phyloP scores from a whole-genome alignment of 176 grass and related monocot genomes.

The Musa acuminata region DNA sequence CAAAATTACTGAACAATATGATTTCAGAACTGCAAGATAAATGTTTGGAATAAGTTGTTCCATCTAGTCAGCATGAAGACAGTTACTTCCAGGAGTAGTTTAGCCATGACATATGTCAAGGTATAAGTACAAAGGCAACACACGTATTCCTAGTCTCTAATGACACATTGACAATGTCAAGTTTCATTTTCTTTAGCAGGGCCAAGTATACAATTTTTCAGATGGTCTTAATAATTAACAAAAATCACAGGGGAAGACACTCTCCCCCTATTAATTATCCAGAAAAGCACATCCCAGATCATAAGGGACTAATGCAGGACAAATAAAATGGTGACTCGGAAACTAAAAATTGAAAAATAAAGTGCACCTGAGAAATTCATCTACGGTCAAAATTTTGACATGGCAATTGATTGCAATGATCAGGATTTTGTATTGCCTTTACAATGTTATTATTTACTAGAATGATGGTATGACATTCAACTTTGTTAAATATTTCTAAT shows the following conservation, averaged over 20 bases:
- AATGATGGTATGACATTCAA: not conserved
- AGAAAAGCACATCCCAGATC: not conserved
- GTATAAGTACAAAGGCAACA: not conserved
- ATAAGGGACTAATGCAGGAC: not conserved
- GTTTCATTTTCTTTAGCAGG: not conserved
- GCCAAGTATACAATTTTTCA: not conserved
- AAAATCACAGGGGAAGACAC: not conserved
- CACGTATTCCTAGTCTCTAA: not conserved
- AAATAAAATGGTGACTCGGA: not conserved
- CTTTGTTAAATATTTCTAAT: not conserved
- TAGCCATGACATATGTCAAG: not conserved
- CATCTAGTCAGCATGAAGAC: not conserved
- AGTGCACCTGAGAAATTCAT: not conserved
- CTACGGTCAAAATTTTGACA: not conserved
- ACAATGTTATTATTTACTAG: not conserved
- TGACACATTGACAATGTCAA: not conserved
- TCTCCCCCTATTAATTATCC: not conserved
- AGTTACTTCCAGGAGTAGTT: not conserved
- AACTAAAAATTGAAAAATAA: not conserved
- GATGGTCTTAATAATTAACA: not conserved
- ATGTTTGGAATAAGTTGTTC: not conserved
- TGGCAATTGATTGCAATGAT: not conserved
- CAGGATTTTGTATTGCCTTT: not conserved
- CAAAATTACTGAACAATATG: not conserved
- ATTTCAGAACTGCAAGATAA: not conserved